These are phyloP conservation scores for Penicillium sp. DNA, from an alignment of 2,329 filamentous ascomycete species.

Conservation along the genomic window DNA sequence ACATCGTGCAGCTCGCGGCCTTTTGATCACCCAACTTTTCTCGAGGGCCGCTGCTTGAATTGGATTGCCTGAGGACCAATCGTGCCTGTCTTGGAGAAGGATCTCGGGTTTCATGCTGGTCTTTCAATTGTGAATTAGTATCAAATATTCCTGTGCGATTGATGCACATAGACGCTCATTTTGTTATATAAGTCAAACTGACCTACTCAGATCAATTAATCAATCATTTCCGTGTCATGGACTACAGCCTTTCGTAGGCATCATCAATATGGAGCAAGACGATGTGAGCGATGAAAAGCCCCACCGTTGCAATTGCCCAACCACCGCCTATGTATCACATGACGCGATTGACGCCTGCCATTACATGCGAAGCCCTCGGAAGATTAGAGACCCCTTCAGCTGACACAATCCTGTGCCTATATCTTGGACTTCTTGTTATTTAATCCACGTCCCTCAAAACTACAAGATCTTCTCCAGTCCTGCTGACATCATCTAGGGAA, in stretches of 20 bases:
- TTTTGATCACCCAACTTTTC: neutral
- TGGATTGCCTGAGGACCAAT: neutral
- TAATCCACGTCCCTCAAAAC: too few relatives aligned
- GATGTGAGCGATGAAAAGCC: neutral
- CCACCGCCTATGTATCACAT: too few relatives aligned
- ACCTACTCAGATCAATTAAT: neutral
- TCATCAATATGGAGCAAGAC: neutral
- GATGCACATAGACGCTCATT: conserved; percentile 18
- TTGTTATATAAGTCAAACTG: conserved; percentile 3
- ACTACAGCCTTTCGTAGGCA: too few relatives aligned
- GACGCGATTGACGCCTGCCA: too few relatives aligned
- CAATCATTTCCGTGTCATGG: neutral
- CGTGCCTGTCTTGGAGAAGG: neutral
- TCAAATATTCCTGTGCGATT: conserved; percentile 8
- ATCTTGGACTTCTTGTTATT: too few relatives aligned
- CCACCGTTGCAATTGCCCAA: too few relatives aligned
- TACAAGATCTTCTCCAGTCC: too few relatives aligned
- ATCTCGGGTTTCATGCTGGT: conserved; percentile 7
- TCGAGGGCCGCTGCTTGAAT: neutral
- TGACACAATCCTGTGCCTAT: too few relatives aligned
- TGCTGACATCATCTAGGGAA: too few relatives aligned
- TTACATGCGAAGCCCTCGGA: too few relatives aligned
- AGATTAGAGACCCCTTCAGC: too few relatives aligned
- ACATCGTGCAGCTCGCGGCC: neutral
- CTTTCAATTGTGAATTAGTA: conserved; percentile 9